A percentile compares a stretch with the other conserved stretches of the same genome.
phyloP scores from a whole-genome alignment of 768 basidiomycete species.

The Russula dissimulans region DNA sequence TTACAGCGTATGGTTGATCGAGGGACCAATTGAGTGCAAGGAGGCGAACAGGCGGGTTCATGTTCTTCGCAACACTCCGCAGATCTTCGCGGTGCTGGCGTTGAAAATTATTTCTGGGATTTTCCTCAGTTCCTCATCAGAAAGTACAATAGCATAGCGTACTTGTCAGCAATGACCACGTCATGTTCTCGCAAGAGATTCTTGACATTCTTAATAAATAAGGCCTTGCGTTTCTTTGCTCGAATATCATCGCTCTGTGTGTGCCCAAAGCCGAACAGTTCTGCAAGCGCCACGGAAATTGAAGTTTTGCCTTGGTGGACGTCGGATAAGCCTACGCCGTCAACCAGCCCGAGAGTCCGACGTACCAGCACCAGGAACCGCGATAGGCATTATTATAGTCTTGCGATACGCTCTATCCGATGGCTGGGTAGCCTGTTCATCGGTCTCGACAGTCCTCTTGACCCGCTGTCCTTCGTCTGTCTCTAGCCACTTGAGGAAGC shows the following conservation, averaged over 20 bases:
- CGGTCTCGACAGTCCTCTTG: conserved; percentile 24
- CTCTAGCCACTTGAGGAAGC: conserved; percentile 63
- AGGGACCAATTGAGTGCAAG: conserved; percentile 36
- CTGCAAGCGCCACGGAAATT: conserved; percentile 64
- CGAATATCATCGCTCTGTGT: conserved; percentile 89
- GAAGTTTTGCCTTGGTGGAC: not conserved
- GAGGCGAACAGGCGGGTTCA: conserved; percentile 52
- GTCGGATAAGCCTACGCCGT: not conserved
- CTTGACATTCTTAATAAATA: conserved; percentile 66
- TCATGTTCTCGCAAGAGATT: conserved; percentile 50
- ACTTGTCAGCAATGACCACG: conserved; percentile 86
- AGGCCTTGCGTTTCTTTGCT: conserved; percentile 32
- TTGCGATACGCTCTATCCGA: conserved; percentile 40
- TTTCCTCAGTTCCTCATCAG: not conserved
- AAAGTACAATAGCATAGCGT: not conserved
- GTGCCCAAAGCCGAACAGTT: conserved; percentile 82
- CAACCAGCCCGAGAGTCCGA: not conserved
- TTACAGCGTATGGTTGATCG: not conserved
- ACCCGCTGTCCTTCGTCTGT: conserved; percentile 36
- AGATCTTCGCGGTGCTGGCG: conserved; percentile 34
- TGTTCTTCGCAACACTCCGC: conserved; percentile 39
- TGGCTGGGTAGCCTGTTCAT: conserved; percentile 19
- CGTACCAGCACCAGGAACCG: conserved; percentile 89
- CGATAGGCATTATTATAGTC: conserved; percentile 80
- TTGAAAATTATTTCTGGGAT: conserved; percentile 58